Conservation (phyloP, 1,284 basidiomycete genomes). For the Filobasidium uniguttulatum region DNA sequence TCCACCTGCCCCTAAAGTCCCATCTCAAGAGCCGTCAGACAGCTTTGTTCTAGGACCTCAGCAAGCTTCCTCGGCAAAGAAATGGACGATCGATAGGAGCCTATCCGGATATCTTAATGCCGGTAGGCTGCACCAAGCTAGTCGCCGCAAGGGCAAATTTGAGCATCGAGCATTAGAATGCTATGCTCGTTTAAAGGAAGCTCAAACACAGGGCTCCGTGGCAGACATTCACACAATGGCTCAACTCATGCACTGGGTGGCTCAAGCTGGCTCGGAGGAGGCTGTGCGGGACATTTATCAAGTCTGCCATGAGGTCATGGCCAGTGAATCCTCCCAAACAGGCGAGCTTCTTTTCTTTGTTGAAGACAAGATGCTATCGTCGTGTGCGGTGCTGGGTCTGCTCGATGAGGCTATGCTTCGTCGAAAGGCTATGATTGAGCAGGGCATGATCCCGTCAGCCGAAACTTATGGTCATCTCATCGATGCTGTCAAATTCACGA, state of each 20-base stretch:
- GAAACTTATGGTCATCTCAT: slow-evolving; percentile 87
- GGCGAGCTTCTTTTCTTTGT: no score
- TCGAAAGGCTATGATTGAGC: slow-evolving; percentile 59
- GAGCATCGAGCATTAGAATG: no score
- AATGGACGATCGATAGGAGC: no score
- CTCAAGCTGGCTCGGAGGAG: slow-evolving; percentile 48
- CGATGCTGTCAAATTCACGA: slow-evolving; percentile 73
- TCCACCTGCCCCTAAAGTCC: no score
- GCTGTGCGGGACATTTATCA: slow-evolving; percentile 55
- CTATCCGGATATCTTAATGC: no score
- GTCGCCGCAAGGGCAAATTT: no score
- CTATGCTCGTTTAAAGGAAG: slow-evolving; percentile 16
- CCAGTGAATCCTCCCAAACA: slow-evolving; percentile 26
- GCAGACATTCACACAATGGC: slow-evolving; percentile 40
- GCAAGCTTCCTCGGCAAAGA: no score
- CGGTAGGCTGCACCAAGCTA: no score
- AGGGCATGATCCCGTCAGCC: slow-evolving; percentile 63
- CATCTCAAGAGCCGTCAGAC: no score
- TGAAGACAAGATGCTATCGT: slow-evolving; percentile 79
- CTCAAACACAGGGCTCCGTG: slow-evolving; percentile 13
- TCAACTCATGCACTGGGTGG: slow-evolving; percentile 53
- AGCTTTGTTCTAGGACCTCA: no score
- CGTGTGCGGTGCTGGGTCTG: slow-evolving; percentile 63
- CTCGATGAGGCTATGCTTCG: slow-evolving; percentile 67
- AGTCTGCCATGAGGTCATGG: slow-evolving; percentile 52